Evolutionary conservation across 768 basidiomycete species (phyloP), one percentile per base, ranked within the genome.

Genomic region (Albatrellus ellisii): DNA sequence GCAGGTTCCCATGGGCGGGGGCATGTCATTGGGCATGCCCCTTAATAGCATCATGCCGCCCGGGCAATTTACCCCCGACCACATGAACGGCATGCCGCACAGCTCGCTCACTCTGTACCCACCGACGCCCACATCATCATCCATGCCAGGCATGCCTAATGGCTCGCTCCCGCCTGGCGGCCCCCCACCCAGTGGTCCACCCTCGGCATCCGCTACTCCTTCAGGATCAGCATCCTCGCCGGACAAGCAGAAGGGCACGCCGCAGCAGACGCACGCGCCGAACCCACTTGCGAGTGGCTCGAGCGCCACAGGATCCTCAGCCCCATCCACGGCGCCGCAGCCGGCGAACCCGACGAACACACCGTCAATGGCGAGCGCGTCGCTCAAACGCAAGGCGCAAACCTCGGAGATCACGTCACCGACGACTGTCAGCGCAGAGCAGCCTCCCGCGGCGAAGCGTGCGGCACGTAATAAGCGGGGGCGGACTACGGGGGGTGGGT

Each of bases 391-490:
- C n/a, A 64, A 63, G 43, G 55, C 55, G 48, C 32, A 3, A 44
- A 39, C 7, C 41, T 39, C 34, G 10, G 61, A 66, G 45, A 58
- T 61, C 46, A 57, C 68, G 15, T 75, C 78, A 20, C 75, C 79
- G 33, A 69, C 71, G 26, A 64, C 67, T 39, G 58, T 63, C 45
- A 64, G 62, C 40, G 62, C 57, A 48, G 67, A 72, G 39, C 66
- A 55, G 44, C 51, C 68, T 46, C 71, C 66, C 28, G 58, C 67
- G 27, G 50, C 63, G 49, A 82, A 77, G 62, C 66, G 73, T 35
- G 36, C 50, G 28, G 53, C 67, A 26, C 71, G 80, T 44, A n/a
- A n/a, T n/a, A 78, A 76, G 63, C 65, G 65, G 51, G 65, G 66
- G 52, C 70, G 75, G 57, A 72, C 67, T 49, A 60, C 59, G 48